These are phyloP conservation scores for Amorphotheca resinae DNA, from an alignment of 495 filamentous ascomycete species.

Conservation along the genomic window DNA sequence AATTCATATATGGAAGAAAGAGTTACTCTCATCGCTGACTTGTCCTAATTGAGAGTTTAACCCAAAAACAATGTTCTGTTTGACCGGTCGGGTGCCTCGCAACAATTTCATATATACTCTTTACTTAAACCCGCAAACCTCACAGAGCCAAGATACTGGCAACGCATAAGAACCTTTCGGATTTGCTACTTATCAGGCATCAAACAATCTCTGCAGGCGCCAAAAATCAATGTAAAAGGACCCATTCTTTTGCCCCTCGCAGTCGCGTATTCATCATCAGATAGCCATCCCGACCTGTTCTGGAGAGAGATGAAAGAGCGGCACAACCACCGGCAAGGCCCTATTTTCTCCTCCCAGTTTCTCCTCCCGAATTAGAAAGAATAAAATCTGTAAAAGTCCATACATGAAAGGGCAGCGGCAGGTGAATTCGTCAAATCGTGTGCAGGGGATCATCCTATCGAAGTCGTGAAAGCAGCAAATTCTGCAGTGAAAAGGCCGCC, in stretches of 20 bases:
- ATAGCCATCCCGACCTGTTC: constrained; percentile 4
- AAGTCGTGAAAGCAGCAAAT: constrained; percentile 11
- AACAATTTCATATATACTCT: too few relatives aligned
- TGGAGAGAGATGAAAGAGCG: background rate
- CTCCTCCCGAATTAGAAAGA: background rate
- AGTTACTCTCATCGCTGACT: too few relatives aligned
- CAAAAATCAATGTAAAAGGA: constrained; percentile 6
- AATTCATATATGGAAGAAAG: too few relatives aligned
- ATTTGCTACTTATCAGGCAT: constrained; percentile 2
- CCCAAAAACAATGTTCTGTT: too few relatives aligned
- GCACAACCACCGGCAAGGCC: constrained; percentile 1
- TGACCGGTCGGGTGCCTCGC: too few relatives aligned
- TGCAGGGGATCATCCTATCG: constrained; percentile 17
- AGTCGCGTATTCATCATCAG: constrained; percentile 11
- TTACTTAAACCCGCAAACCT: too few relatives aligned
- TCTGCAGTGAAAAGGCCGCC: constrained; percentile 15
- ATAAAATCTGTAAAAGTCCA: constrained; percentile 11
- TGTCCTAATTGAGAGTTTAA: too few relatives aligned
- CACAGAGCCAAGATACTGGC: too few relatives aligned
- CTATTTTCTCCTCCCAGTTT: background rate
- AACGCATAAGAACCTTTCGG: background rate
- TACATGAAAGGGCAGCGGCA: constrained; percentile 18
- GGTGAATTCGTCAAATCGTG: constrained; percentile 19
- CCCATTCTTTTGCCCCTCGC: constrained; percentile 6
- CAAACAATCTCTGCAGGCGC: constrained; percentile 3